Evolutionary conservation across 2,329 filamentous ascomycete genomes (phyloP), one percentile per base, ranked within the genome.

Genomic region (Alternaria arbusti): DNA sequence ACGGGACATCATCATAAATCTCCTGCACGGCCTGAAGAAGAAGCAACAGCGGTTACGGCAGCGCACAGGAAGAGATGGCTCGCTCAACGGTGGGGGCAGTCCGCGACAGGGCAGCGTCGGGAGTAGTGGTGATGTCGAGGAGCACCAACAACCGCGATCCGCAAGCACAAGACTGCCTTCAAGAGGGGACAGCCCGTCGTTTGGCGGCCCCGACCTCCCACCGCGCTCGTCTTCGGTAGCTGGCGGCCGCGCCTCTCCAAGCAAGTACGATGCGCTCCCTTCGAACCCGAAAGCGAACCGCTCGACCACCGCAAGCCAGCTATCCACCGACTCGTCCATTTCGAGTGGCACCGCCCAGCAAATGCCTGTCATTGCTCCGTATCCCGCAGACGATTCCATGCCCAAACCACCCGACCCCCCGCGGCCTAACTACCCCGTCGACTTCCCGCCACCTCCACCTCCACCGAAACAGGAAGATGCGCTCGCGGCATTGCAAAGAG

Each of bases 1-100:
- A 79, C 90, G 96, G 73, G 96, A 99, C 80, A 99, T 99, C 74
- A 99, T 99, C 77, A 98, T 99, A 80, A 97, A 97, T 78, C 85
- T 99, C 28, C 87, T 99, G 9, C 96, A 99, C 78, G 96, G 96
- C 3, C 83, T 99, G 67, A 99, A 99, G 84, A 91, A 95, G 80
- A 99, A 99, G 80, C 96, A 99, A 78, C 94, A 97, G 76, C 93
- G 94, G 73, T 82, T 99, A 74, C 84, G 88, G 47, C 87, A 88
- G 66, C 85, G 86, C 63, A 84, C 84, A 62, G 81, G 83, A 57
- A 81, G 82, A 68, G 84, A 86, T 58, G 82, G 87, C 56, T 70
- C 70, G 6, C 60, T 76, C 44, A 82, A 80, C 62, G 78, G 78
- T 57, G 72, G 71, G 55, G 56, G 60, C 12, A 83, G 78, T 57